Base-by-base conservation (phyloP, 2,329 filamentous ascomycete genomes). In the Aureobasidium vineae region DNA sequence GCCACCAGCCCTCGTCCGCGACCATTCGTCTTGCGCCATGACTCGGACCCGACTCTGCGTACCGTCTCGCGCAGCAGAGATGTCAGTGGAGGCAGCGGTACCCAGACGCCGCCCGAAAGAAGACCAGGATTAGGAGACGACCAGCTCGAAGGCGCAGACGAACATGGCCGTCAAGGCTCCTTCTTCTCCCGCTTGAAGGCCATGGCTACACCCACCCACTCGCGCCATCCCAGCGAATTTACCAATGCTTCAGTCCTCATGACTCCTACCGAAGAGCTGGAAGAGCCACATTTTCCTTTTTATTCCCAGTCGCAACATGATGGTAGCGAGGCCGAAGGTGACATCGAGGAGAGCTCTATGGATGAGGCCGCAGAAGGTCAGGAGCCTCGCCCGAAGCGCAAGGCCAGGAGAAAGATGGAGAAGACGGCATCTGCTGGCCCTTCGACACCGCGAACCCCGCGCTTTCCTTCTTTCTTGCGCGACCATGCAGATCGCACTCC, bases 291-390 rank as follows among this genome's bases (percentile, higher is more conserved):
- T 2, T 77, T 73, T 5, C 74, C 54, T 80, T 81, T 66, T 80
- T 54, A 54, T 36, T 47, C 60, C 2, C 60, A 64, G 13, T 86
- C 69, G 84, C 84, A 80, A 31, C 84, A 85, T 67, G 84, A 83
- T 69, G 87, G 86, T 23, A 90, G 87, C 75, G 91, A 93, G 75
- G 86, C 83, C 16, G 88, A 90, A 73, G 88, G 90, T 0, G 91
- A 95, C 75, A 91, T 89, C 1, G 93, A 96, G 74, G 93, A 96
- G 74, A 96, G 92, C 52, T 90, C 88, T 0, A 91, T 92, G 63
- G 93, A 97, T 54, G 72, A 71, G 74, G 84, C 83, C n/a, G 38
- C 26, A 3, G 79, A 79, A 21, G 72, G 77, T n/a, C 74, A 81
- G 63, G 73, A 77, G 33, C 72, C 77, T 1, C 85, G 84, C 69